Base-by-base conservation (phyloP, 495 filamentous ascomycete species). In the Talaromyces borbonicus region DNA sequence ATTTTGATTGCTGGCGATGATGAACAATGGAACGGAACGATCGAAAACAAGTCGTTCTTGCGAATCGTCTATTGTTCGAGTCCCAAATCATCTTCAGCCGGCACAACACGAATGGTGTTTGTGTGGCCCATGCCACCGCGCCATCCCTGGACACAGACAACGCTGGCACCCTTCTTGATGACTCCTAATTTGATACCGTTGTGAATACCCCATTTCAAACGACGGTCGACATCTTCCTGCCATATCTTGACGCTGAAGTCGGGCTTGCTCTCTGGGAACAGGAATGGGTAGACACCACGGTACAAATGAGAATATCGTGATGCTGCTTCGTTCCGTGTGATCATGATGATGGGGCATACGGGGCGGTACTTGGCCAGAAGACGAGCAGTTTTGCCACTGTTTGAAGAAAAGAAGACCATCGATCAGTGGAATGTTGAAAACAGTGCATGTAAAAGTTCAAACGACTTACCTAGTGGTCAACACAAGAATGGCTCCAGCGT, bases 331-430 rank as follows among this genome's bases (percentile, higher is more conserved):
- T 85, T 95, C 48, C 93, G 81, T 47, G 89, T 93, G 53, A 98
- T 83, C 92, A 96, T 98, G 71, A 98, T 83, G 63, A 98, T 95
- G 42, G 92, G 92, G 80, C 92, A 96, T 43, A 95, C 88, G 22
- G 92, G 92, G 57, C 92, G 84, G 71, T 97, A 98, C 74, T 98
- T 98, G 66, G 92, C 94, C 50, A 97, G 73, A 32, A 96, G 78
- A 55, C 92, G 87, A 51, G 92, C 92, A 49, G 90, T 94, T 53
- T 81, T 82, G 54, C 92, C 92, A 56, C 80, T 85, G 54, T 29
- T 25, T 27, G 8, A 33, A 38, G n/a, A 31, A 31, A 12, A 38
- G 36, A 20, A 22, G 20, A 29, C 35, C 23, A 31, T 37, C 14
- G n/a, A 7, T 35, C 25, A n/a, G n/a, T n/a, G n/a, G n/a, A n/a